Evolutionary conservation across 2,329 filamentous ascomycete species (phyloP), one percentile per base, ranked within the genome.

Genomic region (Aspergillus clavatus): DNA sequence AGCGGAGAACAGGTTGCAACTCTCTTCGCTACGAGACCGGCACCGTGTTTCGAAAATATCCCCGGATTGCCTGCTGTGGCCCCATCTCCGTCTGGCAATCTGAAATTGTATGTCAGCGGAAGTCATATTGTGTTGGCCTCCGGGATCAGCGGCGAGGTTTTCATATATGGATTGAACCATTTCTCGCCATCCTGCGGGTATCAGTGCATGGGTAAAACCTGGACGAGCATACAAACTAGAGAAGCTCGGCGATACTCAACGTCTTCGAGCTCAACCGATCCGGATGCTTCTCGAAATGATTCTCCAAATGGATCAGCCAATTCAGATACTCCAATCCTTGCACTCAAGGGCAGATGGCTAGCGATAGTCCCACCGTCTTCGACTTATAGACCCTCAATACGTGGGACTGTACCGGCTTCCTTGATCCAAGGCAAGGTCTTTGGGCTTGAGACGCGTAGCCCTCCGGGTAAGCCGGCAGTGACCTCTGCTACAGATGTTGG

Each of bases 91-190:
- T 78, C 79, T 4, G 89, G 88, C 19, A 82, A 86, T 21, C 76
- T 96, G 47, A 82, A 79, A 36, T 73, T 96, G 43, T 80, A 84
- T 57, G 84, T 86, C 8, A 85, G 87, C 55, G 81, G 79, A 4
- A 84, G 82, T 24, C 87, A 80, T 56, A 61, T 96, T 28, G 76
- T 84, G 3, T 73, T 96, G 24, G 81, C 86, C 43, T 96, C 89
- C 40, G 89, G 89, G 2, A 71, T 77, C 18, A 95, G 88, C 40
- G 91, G 91, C 10, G 91, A 97, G 69, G 83, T 91, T 37, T 95
- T 86, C 76, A 73, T 95, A 6, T 97, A 84, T 78, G 63, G 73
- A 24, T 51, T 65, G 42, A 55, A 50, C 28, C 49, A 45, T 19
- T 52, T 54, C 37, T 54, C 53, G 11, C 46, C 48, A 12, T 45